phyloP scores from a whole-genome alignment of 345 rosid genomes.

The Schrenkiella parvula region DNA sequence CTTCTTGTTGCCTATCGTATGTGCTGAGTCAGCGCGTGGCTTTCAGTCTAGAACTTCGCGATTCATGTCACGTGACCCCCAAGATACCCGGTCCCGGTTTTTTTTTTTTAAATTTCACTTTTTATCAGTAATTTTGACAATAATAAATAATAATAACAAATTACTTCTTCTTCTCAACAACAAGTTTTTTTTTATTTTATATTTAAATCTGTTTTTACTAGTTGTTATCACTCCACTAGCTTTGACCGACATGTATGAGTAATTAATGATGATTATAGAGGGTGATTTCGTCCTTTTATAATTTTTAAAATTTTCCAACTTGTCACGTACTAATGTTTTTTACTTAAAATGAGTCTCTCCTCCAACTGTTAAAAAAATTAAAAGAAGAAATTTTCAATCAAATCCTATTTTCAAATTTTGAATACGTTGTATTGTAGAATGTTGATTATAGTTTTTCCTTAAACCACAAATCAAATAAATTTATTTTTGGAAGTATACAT shows the following conservation, averaged over 20 bases:
- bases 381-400: background rate
- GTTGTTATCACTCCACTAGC: constrained; percentile 15
- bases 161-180: background rate
- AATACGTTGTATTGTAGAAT: background rate
- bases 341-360: background rate
- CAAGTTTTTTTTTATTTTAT: background rate
- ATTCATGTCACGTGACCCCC: constrained; percentile 73
- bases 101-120: background rate
- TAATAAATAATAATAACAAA: background rate
- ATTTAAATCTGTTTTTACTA: background rate
- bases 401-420: background rate
- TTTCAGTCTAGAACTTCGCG: constrained; percentile 38
- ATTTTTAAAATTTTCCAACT: background rate
- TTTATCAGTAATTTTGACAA: background rate
- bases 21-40: constrained; percentile 45
- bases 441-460: background rate
- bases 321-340: constrained; percentile 9
- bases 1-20: constrained; percentile 18
- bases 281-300: background rate
- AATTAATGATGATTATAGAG: constrained; percentile 16
- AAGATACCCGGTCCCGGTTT: constrained; percentile 63
- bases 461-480: background rate
- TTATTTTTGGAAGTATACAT: background rate
- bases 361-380: background rate
- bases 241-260: constrained; percentile 22